Evolutionary conservation across 2,329 filamentous ascomycete genomes (phyloP).

Genomic region (Truncatella angustata): DNA sequence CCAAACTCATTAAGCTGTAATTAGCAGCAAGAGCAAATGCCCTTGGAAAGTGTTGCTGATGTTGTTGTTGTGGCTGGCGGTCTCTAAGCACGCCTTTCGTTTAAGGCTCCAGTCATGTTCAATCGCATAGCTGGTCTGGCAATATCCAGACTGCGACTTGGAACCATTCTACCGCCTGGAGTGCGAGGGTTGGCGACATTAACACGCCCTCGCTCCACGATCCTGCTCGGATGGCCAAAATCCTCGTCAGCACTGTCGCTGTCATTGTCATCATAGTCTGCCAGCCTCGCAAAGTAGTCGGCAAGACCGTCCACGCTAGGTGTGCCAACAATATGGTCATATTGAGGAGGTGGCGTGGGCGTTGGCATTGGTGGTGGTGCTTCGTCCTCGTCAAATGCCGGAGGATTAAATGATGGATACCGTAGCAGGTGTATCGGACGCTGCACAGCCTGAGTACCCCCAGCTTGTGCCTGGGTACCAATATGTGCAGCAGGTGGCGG

Average conservation of each 20-base stretch:
- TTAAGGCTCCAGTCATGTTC: constrained; percentile 25
- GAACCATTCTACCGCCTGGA: constrained; percentile 49
- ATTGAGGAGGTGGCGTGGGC: constrained; percentile 77
- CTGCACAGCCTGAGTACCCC: constrained; percentile 23
- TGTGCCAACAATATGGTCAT: constrained; percentile 74
- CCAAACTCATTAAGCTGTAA: no score
- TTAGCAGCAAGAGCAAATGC: background rate
- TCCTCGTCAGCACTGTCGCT: constrained; percentile 32
- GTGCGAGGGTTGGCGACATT: constrained; percentile 58
- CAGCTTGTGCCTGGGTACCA: constrained; percentile 34
- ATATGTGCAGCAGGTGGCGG: constrained; percentile 56
- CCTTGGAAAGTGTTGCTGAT: background rate
- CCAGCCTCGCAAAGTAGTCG: constrained; percentile 83
- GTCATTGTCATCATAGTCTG: constrained; percentile 60
- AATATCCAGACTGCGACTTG: constrained; percentile 57
- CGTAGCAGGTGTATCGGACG: constrained; percentile 79
- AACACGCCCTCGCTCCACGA: constrained; percentile 53
- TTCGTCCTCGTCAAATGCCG: constrained; percentile 78
- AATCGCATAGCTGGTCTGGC: constrained; percentile 37
- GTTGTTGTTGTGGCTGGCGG: background rate
- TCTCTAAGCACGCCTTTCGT: constrained; percentile 23
- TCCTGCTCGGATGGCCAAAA: constrained; percentile 32
- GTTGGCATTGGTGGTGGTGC: constrained; percentile 65
- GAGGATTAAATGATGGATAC: constrained; percentile 82
- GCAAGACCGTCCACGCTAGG: constrained; percentile 68